Evolutionary conservation across 345 rosid species (phyloP).

Genomic region (Acer saccharum): DNA sequence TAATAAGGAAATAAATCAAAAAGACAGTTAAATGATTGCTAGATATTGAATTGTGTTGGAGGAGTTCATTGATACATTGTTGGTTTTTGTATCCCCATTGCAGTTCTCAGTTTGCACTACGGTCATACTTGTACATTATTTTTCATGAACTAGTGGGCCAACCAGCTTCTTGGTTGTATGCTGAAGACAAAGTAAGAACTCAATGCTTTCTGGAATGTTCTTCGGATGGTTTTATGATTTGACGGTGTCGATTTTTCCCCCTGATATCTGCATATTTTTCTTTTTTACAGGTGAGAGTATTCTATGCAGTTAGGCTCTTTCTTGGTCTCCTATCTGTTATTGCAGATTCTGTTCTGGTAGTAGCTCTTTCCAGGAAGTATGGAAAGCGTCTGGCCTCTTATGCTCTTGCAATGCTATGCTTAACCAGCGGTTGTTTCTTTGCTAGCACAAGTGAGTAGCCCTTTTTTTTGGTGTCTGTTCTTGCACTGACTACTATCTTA

Average conservation of each 20-base stretch:
- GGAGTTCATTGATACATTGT: neutral
- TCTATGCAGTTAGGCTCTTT: conserved; percentile 92
- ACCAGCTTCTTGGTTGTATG: conserved; percentile 84
- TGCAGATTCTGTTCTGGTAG: conserved; percentile 80
- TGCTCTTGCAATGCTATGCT: conserved; percentile 92
- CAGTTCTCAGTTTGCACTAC: conserved; percentile 93
- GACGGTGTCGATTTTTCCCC: neutral
- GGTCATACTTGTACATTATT: conserved; percentile 80
- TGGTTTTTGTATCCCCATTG: conserved; percentile 20
- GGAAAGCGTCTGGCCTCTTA: conserved; percentile 93
- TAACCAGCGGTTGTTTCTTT: conserved; percentile 98
- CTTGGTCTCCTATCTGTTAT: conserved; percentile 81
- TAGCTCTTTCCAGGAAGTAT: conserved; percentile 86
- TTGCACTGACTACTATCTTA: neutral
- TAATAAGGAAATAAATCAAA: neutral
- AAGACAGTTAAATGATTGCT: neutral
- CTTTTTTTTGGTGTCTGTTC: neutral
- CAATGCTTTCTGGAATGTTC: neutral
- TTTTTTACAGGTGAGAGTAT: conserved; percentile 70
- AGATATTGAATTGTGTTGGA: neutral
- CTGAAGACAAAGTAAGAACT: conserved; percentile 73
- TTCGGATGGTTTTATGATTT: neutral
- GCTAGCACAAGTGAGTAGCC: conserved; percentile 91
- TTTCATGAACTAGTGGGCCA: conserved; percentile 80
- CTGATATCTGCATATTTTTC: conserved; percentile 5